Evolutionary conservation across 805 yeast species (phyloP), one percentile per base, ranked within the genome.

Genomic region (Metahyphopichia silvanorum): DNA sequence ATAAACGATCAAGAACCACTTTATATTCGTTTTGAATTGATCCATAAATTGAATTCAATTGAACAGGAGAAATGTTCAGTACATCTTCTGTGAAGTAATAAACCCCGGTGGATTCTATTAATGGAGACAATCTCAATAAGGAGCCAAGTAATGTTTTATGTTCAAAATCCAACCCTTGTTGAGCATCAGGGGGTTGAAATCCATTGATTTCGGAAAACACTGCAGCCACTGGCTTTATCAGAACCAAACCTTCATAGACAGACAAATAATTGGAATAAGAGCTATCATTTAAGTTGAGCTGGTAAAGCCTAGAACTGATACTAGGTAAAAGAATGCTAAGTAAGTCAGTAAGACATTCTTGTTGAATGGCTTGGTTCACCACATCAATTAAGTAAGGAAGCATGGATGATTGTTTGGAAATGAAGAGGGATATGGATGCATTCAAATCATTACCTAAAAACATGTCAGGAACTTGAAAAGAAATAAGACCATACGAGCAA

Each of bases 71-170:
- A 7, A 54, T 37, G 22, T 42, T 44, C 12, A 31, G 33, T 8
- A 47, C 42, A 19, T 50, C 44, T 11, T 47, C 53, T 4, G 51
- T 35, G 42, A 79, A 78, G 38, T 72, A 75, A 12, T 62, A 46
- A 0, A 69, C 54, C 0, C 77, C 73, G 15, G 67, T 63, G n/a
- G 68, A 57, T 3, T 71, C 68, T 29, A 76, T 69, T 29, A 88
- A 60, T 0, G 96, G 95, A 1, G 95, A 85, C 15, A 87, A 58
- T 36, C 80, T 67, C 34, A 86, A 71, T 19, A 87, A 66, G 6
- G 95, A 83, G 2, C 97, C 98, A 34, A 91, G 60, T 12, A 86
- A 56, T 0, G 95, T 76, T 16, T 67, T 64, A 11, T 62, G 60
- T 48, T 85, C 94, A 47, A 74, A 73, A 28, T 71, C 69, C 12